Base-by-base conservation (phyloP, 495 filamentous ascomycete genomes). In the Penicillium roqueforti region DNA sequence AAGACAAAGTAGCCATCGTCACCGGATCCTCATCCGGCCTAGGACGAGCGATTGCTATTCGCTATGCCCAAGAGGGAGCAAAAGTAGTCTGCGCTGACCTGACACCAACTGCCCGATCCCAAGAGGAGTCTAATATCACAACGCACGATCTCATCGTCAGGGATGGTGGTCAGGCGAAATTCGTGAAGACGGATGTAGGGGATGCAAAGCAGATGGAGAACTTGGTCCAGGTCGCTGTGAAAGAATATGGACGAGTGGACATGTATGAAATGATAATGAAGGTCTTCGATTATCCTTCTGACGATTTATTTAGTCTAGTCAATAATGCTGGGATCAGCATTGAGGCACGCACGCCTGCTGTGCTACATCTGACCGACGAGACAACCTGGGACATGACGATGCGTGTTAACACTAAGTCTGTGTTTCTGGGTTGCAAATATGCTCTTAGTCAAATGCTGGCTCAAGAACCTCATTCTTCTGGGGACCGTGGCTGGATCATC, bases 401-500 rank as follows among this genome's bases (percentile, higher is more conserved):
- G 59, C 53, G 58, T 6, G 65, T 81, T 2, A 80, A 82, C 51
- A 41, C 53, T 4, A 73, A 71, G 11, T 73, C 72, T 11, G 73
- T 78, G 0, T 83, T 81, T 54, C 66, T 83, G 1, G 80, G 79
- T 5, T 76, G 69, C 39, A 75, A 75, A 37, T 81, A 77, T 48
- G 78, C 74, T 1, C 54, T 71, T n/a, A 53, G 59, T 1, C 80
- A 83, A 60, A 80, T 82, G 73, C 53, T 82, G 13, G 58, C 62
- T 16, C 82, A 85, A 54, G 68, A 74, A 7, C 71, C 67, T 0
- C 62, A 68, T 53, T 25, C 65, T 0, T 73, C 61, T 3, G 73
- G 75, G 5, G 72, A 81, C 54, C 52, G 78, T 37, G 82, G 81
- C 8, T 82, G 79, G 78, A 80, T 84, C 32, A 62, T 83, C 26